A percentile compares a stretch with the other conserved stretches of the same genome.
Conservation (phyloP, 1,284 basidiomycete genomes). For the Heterobasidion occidentale region DNA sequence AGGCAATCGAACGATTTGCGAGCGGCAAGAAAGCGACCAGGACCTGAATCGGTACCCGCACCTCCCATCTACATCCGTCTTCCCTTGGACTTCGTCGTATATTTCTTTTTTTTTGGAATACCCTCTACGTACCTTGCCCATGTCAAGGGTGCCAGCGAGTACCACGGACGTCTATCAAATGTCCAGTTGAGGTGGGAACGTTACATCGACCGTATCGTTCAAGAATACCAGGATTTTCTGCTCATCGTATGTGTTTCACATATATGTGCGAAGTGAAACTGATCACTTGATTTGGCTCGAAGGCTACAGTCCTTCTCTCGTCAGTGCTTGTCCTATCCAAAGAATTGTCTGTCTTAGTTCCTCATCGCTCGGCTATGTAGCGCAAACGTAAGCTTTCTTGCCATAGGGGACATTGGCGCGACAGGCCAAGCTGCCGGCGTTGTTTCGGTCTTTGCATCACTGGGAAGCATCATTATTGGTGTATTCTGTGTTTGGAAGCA, state of each 20-base stretch:
- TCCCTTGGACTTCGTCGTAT: conserved; percentile 29
- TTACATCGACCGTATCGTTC: conserved; percentile 39
- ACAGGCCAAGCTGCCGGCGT: conserved; percentile 32
- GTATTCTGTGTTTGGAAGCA: conserved; percentile 52
- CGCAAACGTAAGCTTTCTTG: conserved; percentile 42
- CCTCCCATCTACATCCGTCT: conserved; percentile 8
- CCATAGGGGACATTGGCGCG: conserved; percentile 33
- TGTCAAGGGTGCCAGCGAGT: conserved; percentile 38
- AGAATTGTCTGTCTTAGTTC: neutral
- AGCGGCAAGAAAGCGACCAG: conserved; percentile 9
- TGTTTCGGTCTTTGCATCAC: conserved; percentile 38
- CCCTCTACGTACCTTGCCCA: conserved; percentile 42
- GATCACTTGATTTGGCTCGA: neutral
- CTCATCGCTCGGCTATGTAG: conserved; percentile 15
- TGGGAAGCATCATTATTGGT: conserved; percentile 45
- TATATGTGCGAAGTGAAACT: neutral
- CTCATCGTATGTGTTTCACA: conserved; percentile 35
- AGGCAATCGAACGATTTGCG: conserved; percentile 22
- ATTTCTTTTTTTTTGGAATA: conserved; percentile 42
- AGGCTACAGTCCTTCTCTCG: conserved; percentile 55
- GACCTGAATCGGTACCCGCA: conserved; percentile 8
- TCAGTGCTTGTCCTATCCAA: conserved; percentile 18
- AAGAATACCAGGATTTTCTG: conserved; percentile 47
- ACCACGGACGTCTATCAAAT: conserved; percentile 36
- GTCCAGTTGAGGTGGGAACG: conserved; percentile 40